A percentile compares a stretch with the other conserved stretches of the same genome.
These are phyloP conservation scores for Croton setiger DNA, from an alignment of 441 rosid species.

Conservation along the genomic window DNA sequence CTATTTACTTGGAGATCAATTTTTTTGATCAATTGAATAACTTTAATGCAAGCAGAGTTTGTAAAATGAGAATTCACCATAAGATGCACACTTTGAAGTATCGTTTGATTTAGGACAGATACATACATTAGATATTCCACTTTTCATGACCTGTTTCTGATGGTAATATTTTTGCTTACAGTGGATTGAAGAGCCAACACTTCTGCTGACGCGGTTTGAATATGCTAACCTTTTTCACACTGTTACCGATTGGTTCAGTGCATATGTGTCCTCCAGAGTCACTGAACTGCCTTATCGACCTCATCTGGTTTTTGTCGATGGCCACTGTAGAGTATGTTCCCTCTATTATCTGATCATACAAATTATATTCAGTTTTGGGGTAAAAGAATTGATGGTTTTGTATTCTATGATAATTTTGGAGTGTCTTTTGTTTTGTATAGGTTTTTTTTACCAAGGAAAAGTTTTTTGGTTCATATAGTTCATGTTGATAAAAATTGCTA, in stretches of 20 bases:
- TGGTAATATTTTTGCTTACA: conserved; percentile 31
- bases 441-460: too few relatives aligned
- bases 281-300: conserved; percentile 88
- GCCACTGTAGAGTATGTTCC: conserved; percentile 63
- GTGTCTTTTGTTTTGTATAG: not conserved
- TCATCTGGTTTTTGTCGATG: conserved; percentile 80
- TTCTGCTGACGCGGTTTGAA: conserved; percentile 71
- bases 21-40: not conserved
- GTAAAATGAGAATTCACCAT: not conserved
- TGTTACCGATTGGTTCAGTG: conserved; percentile 90
- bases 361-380: not conserved
- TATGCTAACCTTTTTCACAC: conserved; percentile 95
- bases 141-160: conserved; percentile 10
- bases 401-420: not conserved
- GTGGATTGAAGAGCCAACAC: conserved; percentile 96
- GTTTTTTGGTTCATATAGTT: too few relatives aligned
- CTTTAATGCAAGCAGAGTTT: not conserved
- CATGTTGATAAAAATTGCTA: not conserved
- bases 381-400: not conserved
- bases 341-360: not conserved
- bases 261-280: conserved; percentile 81
- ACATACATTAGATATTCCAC: not conserved
- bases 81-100: not conserved
- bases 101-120: not conserved
- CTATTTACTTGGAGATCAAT: not conserved